Conservation (phyloP, 1,284 basidiomycete species). For the Sanghuangporus weigelae region DNA sequence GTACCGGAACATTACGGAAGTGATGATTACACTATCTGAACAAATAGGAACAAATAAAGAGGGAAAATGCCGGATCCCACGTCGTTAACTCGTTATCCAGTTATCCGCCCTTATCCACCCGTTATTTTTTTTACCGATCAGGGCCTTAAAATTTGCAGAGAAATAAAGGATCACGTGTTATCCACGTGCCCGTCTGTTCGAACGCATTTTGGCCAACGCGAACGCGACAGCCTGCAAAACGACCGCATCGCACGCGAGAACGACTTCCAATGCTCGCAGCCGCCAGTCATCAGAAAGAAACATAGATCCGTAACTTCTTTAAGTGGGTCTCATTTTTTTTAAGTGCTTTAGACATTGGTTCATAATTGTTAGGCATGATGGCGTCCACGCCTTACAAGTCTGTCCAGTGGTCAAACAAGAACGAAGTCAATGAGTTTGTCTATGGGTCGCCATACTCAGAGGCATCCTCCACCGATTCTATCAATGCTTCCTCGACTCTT, state of each 20-base stretch:
- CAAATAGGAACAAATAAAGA: too few species aligned
- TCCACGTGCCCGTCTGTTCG: too few species aligned
- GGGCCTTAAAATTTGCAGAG: too few species aligned
- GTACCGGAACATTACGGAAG: too few species aligned
- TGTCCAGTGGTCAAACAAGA: conserved; percentile 40
- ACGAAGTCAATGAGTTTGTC: conserved; percentile 33
- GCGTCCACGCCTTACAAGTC: conserved; percentile 36
- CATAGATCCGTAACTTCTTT: neutral
- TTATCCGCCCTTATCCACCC: too few species aligned
- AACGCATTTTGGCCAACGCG: neutral
- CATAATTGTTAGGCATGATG: conserved; percentile 23
- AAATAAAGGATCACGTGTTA: too few species aligned
- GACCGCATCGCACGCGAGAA: neutral
- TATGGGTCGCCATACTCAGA: conserved; percentile 39
- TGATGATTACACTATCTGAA: too few species aligned
- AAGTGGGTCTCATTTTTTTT: neutral
- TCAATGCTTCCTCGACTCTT: conserved; percentile 46
- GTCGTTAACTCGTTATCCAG: too few species aligned
- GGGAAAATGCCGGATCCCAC: too few species aligned
- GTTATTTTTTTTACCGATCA: too few species aligned
- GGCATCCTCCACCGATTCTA: conserved; percentile 33
- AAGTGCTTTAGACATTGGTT: neutral
- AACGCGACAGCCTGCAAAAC: neutral
- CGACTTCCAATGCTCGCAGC: too few species aligned
- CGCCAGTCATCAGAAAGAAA: too few species aligned